Conservation (phyloP, 2,329 filamentous ascomycete species). For the Penicillium sp. region DNA sequence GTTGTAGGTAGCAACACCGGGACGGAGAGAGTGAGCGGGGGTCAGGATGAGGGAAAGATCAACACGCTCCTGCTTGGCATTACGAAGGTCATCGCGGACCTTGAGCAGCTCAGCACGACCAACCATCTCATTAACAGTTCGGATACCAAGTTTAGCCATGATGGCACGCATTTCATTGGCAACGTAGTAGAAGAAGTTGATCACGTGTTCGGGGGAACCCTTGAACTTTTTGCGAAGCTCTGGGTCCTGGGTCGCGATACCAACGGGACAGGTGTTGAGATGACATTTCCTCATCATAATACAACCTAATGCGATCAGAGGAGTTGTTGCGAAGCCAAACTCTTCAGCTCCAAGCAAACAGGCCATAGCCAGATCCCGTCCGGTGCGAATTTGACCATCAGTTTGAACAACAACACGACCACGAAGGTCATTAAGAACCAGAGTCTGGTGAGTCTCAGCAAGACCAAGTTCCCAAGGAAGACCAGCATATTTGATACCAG, state of each 20-base stretch:
- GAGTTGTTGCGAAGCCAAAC: slow-evolving; percentile 94
- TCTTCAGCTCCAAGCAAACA: slow-evolving; percentile 97
- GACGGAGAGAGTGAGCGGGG: slow-evolving; percentile 91
- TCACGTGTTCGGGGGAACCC: slow-evolving; percentile 91
- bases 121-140: slow-evolving; percentile 97
- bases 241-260: slow-evolving; percentile 95
- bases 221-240: slow-evolving; percentile 90
- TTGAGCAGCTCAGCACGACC: slow-evolving; percentile 84
- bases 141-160: slow-evolving; percentile 94
- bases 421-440: slow-evolving; percentile 93
- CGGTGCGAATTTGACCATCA: slow-evolving; percentile 90
- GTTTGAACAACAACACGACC: slow-evolving; percentile 96
- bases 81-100: slow-evolving; percentile 85
- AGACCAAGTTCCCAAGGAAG: slow-evolving; percentile 96
- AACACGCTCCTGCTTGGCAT: slow-evolving; percentile 87
- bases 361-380: slow-evolving; percentile 90
- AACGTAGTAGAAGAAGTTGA: slow-evolving; percentile 99
- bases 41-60: slow-evolving; percentile 91
- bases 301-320: slow-evolving; percentile 94
- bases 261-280: slow-evolving; percentile 82
- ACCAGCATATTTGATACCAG: slow-evolving; percentile 94
- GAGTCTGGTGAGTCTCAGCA: slow-evolving; percentile 93
- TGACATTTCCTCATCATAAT: slow-evolving; percentile 75
- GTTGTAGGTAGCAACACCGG: slow-evolving; percentile 94
- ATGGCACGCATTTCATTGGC: slow-evolving; percentile 95